Evolutionary conservation across 345 rosid species (phyloP).

Genomic region (Salix exigua): DNA sequence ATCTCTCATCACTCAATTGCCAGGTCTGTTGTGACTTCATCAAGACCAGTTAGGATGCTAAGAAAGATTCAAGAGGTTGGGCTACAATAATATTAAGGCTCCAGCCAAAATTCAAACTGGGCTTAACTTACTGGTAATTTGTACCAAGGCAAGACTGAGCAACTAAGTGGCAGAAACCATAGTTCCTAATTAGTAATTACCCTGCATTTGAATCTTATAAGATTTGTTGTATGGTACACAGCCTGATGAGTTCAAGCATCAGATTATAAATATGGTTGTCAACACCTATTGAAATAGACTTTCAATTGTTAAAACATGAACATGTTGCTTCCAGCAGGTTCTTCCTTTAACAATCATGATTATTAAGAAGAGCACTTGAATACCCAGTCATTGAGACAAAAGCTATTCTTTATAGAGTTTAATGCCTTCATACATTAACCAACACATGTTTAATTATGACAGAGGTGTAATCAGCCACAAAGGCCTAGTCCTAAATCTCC

Average conservation of each 20-base stretch:
- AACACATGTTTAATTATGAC: background rate
- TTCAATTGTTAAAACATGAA: background rate
- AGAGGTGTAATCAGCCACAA: background rate
- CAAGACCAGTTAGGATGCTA: background rate
- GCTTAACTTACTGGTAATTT: background rate
- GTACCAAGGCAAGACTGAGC: background rate
- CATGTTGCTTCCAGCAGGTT: background rate
- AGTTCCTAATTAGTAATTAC: background rate
- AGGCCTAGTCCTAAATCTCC: background rate
- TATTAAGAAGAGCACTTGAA: background rate
- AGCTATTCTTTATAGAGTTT: background rate
- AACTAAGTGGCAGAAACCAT: background rate
- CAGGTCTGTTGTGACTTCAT: background rate
- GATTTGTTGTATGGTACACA: background rate
- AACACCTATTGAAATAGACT: background rate
- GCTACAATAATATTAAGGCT: background rate
- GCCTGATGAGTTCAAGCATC: background rate
- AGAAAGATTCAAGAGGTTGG: background rate
- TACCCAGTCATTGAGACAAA: background rate
- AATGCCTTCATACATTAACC: background rate
- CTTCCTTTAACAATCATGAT: background rate
- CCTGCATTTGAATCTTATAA: background rate
- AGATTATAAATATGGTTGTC: background rate
- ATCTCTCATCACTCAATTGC: background rate
- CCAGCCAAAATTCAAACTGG: background rate